These are phyloP conservation scores for Podospora fimiseda DNA, from an alignment of 495 filamentous ascomycete genomes.

Conservation along the genomic window DNA sequence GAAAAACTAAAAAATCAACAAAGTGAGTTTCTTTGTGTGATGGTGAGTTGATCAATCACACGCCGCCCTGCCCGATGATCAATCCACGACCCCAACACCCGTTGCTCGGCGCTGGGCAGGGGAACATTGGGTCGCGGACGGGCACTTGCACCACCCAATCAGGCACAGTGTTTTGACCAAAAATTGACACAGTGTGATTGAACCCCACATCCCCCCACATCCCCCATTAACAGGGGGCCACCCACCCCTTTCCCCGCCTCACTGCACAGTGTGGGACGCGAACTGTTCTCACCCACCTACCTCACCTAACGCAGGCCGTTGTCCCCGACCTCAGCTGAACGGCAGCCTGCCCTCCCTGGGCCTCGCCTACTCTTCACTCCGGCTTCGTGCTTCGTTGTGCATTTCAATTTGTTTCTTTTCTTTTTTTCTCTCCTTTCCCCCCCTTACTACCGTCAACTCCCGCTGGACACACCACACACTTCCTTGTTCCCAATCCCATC, in stretches of 20 bases:
- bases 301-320: constrained; percentile 1
- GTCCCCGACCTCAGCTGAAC: constrained; percentile 11
- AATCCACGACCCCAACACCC: no score
- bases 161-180: not conserved
- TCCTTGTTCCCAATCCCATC: constrained; percentile 1
- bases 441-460: not conserved
- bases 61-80: not conserved
- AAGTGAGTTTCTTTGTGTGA: not conserved
- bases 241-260: not conserved
- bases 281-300: not conserved
- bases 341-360: constrained; percentile 10
- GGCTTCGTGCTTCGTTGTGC: not conserved
- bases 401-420: constrained; percentile 3
- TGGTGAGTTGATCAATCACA: not conserved
- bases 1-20: not conserved
- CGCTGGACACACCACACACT: not conserved
- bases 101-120: not conserved
- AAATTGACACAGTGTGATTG: not conserved
- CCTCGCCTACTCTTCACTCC: not conserved
- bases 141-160: not conserved
- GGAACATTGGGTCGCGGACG: not conserved
- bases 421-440: not conserved
- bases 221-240: not conserved
- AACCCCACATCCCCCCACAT: not conserved
- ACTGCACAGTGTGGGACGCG: not conserved